Evolutionary conservation across 2,329 filamentous ascomycete species (phyloP).

Genomic region (Aspergillus spinulosporus): DNA sequence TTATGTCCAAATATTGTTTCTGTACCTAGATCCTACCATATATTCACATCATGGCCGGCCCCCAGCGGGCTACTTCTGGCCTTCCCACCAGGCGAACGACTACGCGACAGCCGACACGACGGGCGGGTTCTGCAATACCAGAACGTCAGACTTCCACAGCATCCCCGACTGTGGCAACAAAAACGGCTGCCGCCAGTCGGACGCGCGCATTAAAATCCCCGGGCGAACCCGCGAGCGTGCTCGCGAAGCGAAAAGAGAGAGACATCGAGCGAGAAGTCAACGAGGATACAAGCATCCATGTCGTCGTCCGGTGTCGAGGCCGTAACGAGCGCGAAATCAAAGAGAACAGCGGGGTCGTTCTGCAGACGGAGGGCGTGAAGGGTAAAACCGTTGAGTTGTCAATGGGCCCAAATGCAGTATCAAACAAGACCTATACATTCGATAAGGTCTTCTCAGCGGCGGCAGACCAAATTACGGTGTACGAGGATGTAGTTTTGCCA

Average conservation of each 20-base stretch:
- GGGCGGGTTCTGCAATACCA: conserved; percentile 55
- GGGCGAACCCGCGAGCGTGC: conserved; percentile 51
- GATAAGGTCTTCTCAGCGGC: conserved; percentile 96
- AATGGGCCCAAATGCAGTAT: conserved; percentile 89
- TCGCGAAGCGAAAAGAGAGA: conserved; percentile 81
- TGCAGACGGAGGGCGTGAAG: conserved; percentile 83
- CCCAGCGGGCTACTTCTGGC: conserved; percentile 51
- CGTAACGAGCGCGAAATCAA: conserved; percentile 88
- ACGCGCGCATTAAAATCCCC: conserved; percentile 46
- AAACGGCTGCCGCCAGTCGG: conserved; percentile 51
- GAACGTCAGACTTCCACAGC: conserved; percentile 68
- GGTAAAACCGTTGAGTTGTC: conserved; percentile 80
- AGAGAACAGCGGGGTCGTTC: conserved; percentile 92
- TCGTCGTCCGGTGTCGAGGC: conserved; percentile 91
- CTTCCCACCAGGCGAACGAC: conserved; percentile 50
- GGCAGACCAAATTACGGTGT: conserved; percentile 89
- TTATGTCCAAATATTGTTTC: neutral
- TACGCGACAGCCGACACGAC: conserved; percentile 50
- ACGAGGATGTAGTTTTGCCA: conserved; percentile 91
- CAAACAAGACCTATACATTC: conserved; percentile 95
- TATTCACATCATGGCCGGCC: conserved; percentile 52
- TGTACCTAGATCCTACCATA: neutral
- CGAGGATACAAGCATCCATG: conserved; percentile 95
- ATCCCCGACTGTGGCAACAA: conserved; percentile 71
- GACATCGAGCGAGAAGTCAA: conserved; percentile 71